Evolutionary conservation across 345 rosid species (phyloP).

Genomic region (Cardiospermum halicacabum): DNA sequence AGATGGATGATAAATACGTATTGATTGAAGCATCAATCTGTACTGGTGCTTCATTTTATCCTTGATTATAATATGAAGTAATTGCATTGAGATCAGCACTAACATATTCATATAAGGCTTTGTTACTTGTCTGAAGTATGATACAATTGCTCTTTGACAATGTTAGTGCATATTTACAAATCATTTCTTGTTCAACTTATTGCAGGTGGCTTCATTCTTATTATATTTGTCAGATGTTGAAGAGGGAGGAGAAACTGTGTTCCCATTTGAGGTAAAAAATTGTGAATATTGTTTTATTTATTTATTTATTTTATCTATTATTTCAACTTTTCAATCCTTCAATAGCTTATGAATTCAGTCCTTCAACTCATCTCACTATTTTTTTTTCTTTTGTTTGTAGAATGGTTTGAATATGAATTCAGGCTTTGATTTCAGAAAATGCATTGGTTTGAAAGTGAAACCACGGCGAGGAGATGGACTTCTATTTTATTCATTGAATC

Average conservation of each 20-base stretch:
- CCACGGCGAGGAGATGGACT: conserved; percentile 76
- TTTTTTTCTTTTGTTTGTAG: conserved; percentile 34
- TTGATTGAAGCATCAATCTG: not conserved
- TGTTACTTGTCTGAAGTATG: not conserved
- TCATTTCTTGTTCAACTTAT: conserved; percentile 5
- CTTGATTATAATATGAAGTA: not conserved
- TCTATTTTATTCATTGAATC: conserved; percentile 50
- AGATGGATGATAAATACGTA: not conserved
- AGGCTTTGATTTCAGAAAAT: conserved; percentile 56
- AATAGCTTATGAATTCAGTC: too few species aligned
- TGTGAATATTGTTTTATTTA: conserved; percentile 10
- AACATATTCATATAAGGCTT: not conserved
- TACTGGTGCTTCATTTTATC: not conserved
- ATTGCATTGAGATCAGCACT: not conserved
- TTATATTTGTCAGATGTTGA: conserved; percentile 64
- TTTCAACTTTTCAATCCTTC: not conserved
- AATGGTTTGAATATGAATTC: conserved; percentile 31
- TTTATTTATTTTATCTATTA: not conserved
- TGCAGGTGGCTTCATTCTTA: conserved; percentile 63
- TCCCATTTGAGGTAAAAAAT: conserved; percentile 67
- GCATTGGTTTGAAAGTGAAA: conserved; percentile 68
- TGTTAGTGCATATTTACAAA: conserved; percentile 5
- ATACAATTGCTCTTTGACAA: not conserved
- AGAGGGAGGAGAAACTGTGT: conserved; percentile 86
- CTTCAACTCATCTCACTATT: conserved; percentile 1